A percentile compares a stretch with the other conserved stretches of the same genome.
Conservation (phyloP, 257 asterid species). For the Marsdenia floribunda region DNA sequence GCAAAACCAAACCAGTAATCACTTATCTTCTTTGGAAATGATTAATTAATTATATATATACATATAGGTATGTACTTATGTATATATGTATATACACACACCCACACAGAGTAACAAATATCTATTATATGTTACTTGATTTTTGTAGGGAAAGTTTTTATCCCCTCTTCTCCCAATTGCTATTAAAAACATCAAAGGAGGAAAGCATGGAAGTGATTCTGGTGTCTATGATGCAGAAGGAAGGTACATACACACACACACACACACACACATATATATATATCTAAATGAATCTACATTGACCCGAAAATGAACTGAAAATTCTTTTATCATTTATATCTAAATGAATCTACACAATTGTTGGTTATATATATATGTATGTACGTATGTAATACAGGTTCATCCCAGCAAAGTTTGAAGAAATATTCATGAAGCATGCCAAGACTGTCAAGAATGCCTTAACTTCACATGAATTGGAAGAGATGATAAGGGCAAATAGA, state of each 20-base stretch:
- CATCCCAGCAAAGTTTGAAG: conserved; percentile 59
- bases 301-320: no score
- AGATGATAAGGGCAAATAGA: conserved; percentile 52
- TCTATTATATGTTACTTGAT: neutral
- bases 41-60: no score
- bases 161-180: conserved; percentile 58
- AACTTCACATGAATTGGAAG: conserved; percentile 53
- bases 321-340: no score
- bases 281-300: neutral
- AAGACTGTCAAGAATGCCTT: conserved; percentile 37
- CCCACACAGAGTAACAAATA: no score
- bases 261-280: neutral
- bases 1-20: conserved; percentile 51
- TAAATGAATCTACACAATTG: no score
- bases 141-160: conserved; percentile 48
- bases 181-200: conserved; percentile 55
- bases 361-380: no score
- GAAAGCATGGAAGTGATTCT: conserved; percentile 67
- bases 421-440: conserved; percentile 55
- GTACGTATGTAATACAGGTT: conserved; percentile 38
- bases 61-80: no score
- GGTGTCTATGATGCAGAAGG: conserved; percentile 76
- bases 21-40: neutral
- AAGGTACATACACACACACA: conserved; percentile 37
- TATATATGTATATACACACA: no score